phyloP scores from a whole-genome alignment of 2,329 filamentous ascomycete genomes.

The Teratosphaeria viscida region DNA sequence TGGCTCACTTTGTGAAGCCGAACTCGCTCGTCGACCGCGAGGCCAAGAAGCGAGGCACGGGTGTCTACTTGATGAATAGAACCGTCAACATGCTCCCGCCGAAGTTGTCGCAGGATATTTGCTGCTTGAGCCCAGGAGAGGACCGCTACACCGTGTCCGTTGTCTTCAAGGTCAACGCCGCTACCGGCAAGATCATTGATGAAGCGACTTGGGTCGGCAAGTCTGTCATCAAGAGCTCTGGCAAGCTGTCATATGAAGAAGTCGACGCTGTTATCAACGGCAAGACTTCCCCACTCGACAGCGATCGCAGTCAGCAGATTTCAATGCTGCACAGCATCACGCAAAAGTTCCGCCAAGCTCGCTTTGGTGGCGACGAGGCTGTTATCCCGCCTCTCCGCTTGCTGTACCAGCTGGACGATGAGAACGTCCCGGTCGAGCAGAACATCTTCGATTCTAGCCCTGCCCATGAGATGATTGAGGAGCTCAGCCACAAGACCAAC shows the following conservation, averaged over 20 bases:
- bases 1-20: conserved; percentile 92
- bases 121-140: conserved; percentile 75
- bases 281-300: conserved; percentile 47
- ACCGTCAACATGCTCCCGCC: conserved; percentile 78
- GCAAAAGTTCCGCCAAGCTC: conserved; percentile 80
- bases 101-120: conserved; percentile 75
- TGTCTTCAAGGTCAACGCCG: conserved; percentile 78
- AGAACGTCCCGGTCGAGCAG: conserved; percentile 92
- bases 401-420: conserved; percentile 88
- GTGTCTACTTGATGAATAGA: conserved; percentile 88
- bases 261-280: conserved; percentile 73
- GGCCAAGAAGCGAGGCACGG: conserved; percentile 94
- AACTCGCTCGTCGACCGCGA: conserved; percentile 94
- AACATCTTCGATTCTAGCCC: conserved; percentile 90
- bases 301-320: conserved; percentile 63
- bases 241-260: conserved; percentile 73
- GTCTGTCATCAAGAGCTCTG: conserved; percentile 81
- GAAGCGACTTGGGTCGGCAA: conserved; percentile 91
- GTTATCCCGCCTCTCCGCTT: conserved; percentile 79
- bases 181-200: conserved; percentile 68
- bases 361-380: conserved; percentile 64
- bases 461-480: conserved; percentile 87
- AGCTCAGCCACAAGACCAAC: conserved; percentile 90
- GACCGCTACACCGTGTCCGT: conserved; percentile 87
- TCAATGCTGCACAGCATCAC: conserved; percentile 69